Percentiles rank a stretch among this genome's conserved stretches.
Conservation (phyloP, 2,329 filamentous ascomycete genomes). For the Parasarocladium wereldwijsianum region DNA sequence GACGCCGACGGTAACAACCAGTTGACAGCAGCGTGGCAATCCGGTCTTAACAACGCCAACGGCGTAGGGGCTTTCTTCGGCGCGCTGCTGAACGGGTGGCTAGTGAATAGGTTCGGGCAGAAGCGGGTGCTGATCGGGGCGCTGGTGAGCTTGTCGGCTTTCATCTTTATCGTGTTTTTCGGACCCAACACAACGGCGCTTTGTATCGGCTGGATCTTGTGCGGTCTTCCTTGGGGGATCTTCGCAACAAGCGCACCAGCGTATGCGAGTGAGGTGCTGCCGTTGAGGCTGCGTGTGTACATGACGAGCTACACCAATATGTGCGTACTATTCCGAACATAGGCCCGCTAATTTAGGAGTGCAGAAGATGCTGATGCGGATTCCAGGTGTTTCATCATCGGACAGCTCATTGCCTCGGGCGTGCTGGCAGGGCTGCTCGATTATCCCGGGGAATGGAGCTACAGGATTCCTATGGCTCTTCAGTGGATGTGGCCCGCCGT, state of each 20-base stretch:
- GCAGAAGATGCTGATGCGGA: no score
- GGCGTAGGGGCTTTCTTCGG: conserved; percentile 29
- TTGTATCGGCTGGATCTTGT: conserved; percentile 22
- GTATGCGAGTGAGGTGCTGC: conserved; percentile 24
- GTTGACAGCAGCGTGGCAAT: conserved; percentile 30
- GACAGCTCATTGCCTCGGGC: conserved; percentile 21
- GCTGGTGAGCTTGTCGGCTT: conserved; percentile 18
- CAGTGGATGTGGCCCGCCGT: conserved; percentile 28
- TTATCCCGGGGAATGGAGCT: conserved; percentile 21
- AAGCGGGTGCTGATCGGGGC: conserved; percentile 24
- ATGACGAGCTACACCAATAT: conserved; percentile 25
- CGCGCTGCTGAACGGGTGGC: conserved; percentile 25
- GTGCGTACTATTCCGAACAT: no score
- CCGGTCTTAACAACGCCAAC: conserved; percentile 24
- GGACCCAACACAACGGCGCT: conserved; percentile 18
- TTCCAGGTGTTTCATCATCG: conserved; percentile 19
- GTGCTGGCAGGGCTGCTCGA: conserved; percentile 5
- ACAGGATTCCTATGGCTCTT: conserved; percentile 25
- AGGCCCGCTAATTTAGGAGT: no score
- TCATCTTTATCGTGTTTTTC: conserved; percentile 28
- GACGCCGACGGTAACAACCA: conserved; percentile 13
- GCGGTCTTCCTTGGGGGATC: conserved; percentile 24
- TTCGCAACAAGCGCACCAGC: conserved; percentile 24
- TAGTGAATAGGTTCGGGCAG: conserved; percentile 25
- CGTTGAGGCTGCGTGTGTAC: conserved; percentile 19